Conservation (phyloP, 2,329 filamentous ascomycete genomes). For the Chaetomium sp. region DNA sequence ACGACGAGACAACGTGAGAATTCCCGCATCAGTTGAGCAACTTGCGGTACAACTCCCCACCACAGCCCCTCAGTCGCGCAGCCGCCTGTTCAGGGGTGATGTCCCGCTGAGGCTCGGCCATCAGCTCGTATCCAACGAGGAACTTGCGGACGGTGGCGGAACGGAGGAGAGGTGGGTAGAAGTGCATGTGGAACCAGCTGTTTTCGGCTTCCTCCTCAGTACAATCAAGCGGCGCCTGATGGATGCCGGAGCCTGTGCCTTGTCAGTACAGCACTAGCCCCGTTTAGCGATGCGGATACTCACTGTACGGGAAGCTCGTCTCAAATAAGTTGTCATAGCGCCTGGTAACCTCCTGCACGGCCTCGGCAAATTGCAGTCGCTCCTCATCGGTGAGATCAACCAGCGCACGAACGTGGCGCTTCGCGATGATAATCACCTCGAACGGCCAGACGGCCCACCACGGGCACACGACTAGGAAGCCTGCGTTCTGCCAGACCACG, state of each 20-base stretch:
- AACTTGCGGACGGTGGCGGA: conserved; percentile 96
- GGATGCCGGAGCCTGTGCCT: conserved; percentile 76
- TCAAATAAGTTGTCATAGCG: conserved; percentile 97
- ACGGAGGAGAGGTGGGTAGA: conserved; percentile 89
- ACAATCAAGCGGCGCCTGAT: conserved; percentile 88
- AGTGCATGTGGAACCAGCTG: conserved; percentile 94
- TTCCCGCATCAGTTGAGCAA: conserved; percentile 42
- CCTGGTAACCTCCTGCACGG: conserved; percentile 83
- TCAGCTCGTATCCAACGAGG: conserved; percentile 91
- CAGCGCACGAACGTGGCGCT: conserved; percentile 79
- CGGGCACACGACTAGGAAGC: conserved; percentile 85
- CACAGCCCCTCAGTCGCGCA: conserved; percentile 71
- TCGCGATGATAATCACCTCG: conserved; percentile 86
- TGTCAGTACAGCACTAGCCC: conserved; percentile 30
- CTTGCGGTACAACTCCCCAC: conserved; percentile 82
- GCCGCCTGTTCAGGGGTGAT: conserved; percentile 97
- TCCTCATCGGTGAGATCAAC: conserved; percentile 78
- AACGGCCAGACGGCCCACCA: conserved; percentile 99
- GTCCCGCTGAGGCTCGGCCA: conserved; percentile 97
- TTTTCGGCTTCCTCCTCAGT: conserved; percentile 80
- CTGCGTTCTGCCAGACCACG: conserved; percentile 82
- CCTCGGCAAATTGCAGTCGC: conserved; percentile 73
- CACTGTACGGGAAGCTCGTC: conserved; percentile 93
- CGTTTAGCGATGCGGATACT: conserved; percentile 38
- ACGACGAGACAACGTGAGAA: background rate